Conservation (phyloP, 106 monocot species). For the Ottelia alismoides region DNA sequence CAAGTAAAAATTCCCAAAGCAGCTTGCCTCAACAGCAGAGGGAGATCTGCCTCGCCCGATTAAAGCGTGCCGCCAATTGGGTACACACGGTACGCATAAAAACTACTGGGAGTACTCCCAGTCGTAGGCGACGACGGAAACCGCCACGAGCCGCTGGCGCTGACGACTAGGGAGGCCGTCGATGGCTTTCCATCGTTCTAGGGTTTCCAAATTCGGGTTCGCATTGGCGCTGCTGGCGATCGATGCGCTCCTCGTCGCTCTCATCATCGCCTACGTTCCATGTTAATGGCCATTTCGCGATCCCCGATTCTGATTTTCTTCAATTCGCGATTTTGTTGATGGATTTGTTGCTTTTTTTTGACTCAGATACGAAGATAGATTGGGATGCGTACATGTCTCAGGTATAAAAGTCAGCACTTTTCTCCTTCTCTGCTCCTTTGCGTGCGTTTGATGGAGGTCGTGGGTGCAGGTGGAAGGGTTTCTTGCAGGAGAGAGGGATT, state of each 20-base stretch:
- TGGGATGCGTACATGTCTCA: conserved; percentile 99
- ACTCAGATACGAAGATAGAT: conserved; percentile 96
- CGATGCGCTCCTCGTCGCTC: conserved; percentile 54
- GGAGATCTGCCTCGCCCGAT: too few species aligned
- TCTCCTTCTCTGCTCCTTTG: background rate
- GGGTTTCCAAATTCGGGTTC: conserved; percentile 2
- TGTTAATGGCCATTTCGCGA: conserved; percentile 28
- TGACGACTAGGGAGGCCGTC: too few species aligned
- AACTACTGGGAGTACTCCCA: too few species aligned
- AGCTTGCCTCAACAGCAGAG: too few species aligned
- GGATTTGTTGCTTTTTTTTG: too few species aligned
- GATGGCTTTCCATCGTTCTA: too few species aligned
- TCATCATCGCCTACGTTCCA: conserved; percentile 82
- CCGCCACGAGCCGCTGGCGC: too few species aligned
- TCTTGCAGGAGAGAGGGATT: conserved; percentile 87
- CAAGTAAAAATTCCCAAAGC: too few species aligned
- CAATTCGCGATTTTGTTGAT: background rate
- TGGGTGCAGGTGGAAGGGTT: conserved; percentile 93
- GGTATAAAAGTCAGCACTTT: conserved; percentile 21
- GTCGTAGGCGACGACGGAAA: too few species aligned
- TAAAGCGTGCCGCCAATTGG: too few species aligned
- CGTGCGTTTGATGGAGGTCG: background rate
- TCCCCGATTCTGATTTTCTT: conserved; percentile 1
- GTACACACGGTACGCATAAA: too few species aligned
- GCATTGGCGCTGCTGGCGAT: conserved; percentile 28